phyloP scores from a whole-genome alignment of 768 basidiomycete genomes.

The Naganishia friedmannii region DNA sequence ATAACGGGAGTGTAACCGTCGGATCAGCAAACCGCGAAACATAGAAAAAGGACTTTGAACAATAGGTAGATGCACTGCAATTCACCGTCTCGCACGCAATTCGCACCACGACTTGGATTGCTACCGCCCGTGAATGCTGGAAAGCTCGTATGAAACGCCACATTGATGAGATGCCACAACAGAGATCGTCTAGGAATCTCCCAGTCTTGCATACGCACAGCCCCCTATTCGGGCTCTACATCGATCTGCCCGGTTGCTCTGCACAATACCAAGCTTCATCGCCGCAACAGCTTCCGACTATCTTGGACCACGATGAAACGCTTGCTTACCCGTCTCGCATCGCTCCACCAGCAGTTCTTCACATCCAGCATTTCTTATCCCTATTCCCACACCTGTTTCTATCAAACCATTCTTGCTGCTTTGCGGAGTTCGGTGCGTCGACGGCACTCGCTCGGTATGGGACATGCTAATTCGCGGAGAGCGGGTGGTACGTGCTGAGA shows the following conservation, averaged over 20 bases:
- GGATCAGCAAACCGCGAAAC: not conserved
- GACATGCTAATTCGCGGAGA: not conserved
- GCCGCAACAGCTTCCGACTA: not conserved
- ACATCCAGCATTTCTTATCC: not conserved
- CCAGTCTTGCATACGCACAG: not conserved
- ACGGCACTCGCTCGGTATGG: not conserved
- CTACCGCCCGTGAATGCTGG: not conserved
- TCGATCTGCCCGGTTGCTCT: conserved; percentile 1
- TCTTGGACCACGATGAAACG: not conserved
- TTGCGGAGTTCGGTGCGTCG: not conserved
- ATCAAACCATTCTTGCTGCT: not conserved
- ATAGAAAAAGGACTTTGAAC: conserved; percentile 19
- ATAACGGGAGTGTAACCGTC: not conserved
- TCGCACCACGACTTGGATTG: not conserved
- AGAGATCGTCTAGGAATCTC: not conserved
- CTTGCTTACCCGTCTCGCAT: not conserved
- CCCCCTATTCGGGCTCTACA: not conserved
- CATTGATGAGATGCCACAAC: too few species aligned
- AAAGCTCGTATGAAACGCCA: conserved; percentile 2
- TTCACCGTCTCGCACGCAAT: not conserved
- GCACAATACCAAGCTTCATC: too few species aligned
- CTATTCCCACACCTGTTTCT: conserved; percentile 3
- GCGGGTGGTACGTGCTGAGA: not conserved
- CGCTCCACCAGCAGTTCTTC: not conserved
- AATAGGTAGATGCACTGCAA: not conserved